Evolutionary conservation across 208 protist species (phyloP), one percentile per base, ranked within the genome.

Genomic region (Acanthamoeba sp.): DNA sequence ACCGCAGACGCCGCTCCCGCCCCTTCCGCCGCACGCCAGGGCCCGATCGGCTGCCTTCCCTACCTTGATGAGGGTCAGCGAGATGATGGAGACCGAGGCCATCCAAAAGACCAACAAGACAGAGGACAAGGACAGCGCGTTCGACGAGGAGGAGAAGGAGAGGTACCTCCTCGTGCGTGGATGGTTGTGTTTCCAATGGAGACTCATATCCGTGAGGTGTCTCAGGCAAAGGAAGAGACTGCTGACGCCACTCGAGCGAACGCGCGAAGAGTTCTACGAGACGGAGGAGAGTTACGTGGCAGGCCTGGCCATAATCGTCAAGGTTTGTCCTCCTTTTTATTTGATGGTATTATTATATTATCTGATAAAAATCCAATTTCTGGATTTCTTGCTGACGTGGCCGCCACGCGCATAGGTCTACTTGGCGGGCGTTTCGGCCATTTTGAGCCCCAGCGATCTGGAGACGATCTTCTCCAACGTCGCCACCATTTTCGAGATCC

Each of bases 221-320:
- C 45, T 20, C 45, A 18, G 38, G 40, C 29, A 78, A 20, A 18
- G 38, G 38, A 78, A 78, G 69, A 29, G 38, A 6, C 5, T 38
- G 36, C 38, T 78, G 2, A 78, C 36, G 12, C 38, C 69, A 9
- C 38, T 78, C 29, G 69, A 78, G 38, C 69, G 69, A 29, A 78
- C 69, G 38, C 69, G 69, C 0, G 29, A 48, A 38, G 69, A 78
- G 29, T 78, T 78, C 20, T 38, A 40, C 5, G 69, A 78, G 38
- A 78, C 69, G 69, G 69, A 78, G n/a, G n/a, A 78, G 38, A 78
- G 36, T 16, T 78, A 78, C 29, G 69, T 78, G 69, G 38, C 29
- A 16, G 69, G n/a, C 1, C 69, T 78, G n/a, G 29, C 12, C 14
- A 78, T 78, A 22, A 36, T 78, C 1, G 69, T 78, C 36, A 45